phyloP scores from a whole-genome alignment of 768 basidiomycete species.

The Naematelia aurantialba region DNA sequence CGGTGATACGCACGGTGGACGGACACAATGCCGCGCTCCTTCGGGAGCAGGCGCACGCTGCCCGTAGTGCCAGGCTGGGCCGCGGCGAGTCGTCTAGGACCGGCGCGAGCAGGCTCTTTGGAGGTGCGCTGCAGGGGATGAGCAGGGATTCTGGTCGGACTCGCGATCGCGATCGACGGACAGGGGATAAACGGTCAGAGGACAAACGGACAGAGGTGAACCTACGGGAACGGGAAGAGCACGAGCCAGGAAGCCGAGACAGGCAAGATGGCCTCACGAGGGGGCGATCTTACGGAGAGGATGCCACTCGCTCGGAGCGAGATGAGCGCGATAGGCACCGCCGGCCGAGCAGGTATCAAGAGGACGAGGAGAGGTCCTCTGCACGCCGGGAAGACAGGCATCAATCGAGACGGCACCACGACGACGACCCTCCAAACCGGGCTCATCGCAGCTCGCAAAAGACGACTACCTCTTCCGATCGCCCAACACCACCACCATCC shows the following conservation, averaged over 20 bases:
- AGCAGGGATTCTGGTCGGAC: conserved; percentile 9
- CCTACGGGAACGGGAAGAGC: background rate
- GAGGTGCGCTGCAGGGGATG: conserved; percentile 35
- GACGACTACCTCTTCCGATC: background rate
- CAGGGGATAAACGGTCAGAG: conserved; percentile 21
- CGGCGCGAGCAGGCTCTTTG: conserved; percentile 35
- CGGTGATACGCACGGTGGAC: conserved; percentile 86
- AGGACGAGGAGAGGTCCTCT: conserved; percentile 2
- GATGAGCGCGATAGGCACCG: background rate
- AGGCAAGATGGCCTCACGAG: background rate
- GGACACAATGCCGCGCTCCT: conserved; percentile 85
- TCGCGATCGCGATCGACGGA: conserved; percentile 4
- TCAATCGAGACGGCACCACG: background rate
- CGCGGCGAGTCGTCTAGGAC: conserved; percentile 3
- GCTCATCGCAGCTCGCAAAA: background rate
- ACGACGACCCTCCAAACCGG: background rate
- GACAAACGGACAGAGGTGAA: conserved; percentile 32
- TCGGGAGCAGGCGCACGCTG: conserved; percentile 48
- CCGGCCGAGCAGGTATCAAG: conserved; percentile 7
- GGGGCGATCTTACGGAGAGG: background rate
- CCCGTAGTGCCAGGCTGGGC: conserved; percentile 33
- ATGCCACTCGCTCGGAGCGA: background rate
- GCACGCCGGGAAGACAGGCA: background rate
- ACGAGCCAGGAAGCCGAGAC: background rate
- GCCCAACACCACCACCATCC: background rate